Percentiles rank a stretch among this genome's conserved stretches.
phyloP scores from a whole-genome alignment of 2,329 filamentous ascomycete genomes.

The Cordyceps sp. region DNA sequence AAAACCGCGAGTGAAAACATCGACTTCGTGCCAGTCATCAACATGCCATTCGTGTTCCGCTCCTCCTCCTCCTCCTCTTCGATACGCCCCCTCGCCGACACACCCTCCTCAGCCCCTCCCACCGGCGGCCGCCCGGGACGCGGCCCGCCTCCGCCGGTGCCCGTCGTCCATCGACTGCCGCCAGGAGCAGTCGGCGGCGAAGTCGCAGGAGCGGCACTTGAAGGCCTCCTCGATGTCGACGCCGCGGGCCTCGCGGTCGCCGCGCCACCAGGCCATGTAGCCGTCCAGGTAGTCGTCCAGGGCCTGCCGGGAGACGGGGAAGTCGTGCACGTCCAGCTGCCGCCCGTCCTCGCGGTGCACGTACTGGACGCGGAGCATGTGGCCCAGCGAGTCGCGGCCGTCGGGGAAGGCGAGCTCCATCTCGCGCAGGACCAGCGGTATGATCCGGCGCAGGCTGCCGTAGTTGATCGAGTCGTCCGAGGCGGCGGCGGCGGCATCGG shows the following conservation, averaged over 20 bases:
- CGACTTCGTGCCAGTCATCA: no score
- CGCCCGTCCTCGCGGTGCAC: conserved; percentile 33
- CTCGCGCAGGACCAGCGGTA: conserved; percentile 28
- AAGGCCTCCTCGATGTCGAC: conserved; percentile 73
- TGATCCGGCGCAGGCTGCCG: conserved; percentile 27
- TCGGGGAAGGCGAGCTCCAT: conserved; percentile 34
- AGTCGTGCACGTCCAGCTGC: conserved; percentile 36
- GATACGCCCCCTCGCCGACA: no score
- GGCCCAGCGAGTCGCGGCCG: conserved; percentile 28
- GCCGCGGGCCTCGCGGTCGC: conserved; percentile 52
- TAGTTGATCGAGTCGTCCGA: conserved; percentile 25
- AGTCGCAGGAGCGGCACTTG: conserved; percentile 78
- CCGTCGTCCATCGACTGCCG: conserved; percentile 51
- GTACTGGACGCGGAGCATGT: conserved; percentile 37
- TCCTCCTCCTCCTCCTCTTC: no score
- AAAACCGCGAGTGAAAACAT: no score
- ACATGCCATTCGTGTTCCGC: no score
- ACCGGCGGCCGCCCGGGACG: no score
- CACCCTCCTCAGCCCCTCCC: no score
- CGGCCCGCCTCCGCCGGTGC: no score
- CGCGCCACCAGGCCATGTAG: conserved; percentile 80
- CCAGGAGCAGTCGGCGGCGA: conserved; percentile 66
- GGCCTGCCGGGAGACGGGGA: conserved; percentile 47
- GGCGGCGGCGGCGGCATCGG: no score
- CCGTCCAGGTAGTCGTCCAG: conserved; percentile 50